Percentiles rank a stretch among this genome's conserved stretches.
phyloP scores from a whole-genome alignment of 2,329 filamentous ascomycete species.

The Immersiporthe knoxdaviesiana region DNA sequence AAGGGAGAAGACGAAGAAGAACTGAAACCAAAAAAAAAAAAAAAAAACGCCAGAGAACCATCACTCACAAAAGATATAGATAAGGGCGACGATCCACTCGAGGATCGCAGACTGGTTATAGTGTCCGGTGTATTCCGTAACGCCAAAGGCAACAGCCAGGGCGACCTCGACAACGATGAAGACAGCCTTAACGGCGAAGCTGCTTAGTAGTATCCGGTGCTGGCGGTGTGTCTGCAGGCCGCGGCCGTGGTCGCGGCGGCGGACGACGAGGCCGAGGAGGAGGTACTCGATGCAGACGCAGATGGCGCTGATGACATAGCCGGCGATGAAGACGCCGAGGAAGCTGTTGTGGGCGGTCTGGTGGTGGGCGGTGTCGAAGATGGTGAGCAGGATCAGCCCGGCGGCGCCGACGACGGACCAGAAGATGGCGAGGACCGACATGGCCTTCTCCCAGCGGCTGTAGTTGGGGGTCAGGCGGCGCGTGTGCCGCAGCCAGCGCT shows the following conservation, averaged over 20 bases:
- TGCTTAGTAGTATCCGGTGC: slow-evolving; percentile 69
- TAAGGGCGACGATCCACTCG: slow-evolving; percentile 73
- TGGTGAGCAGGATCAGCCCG: slow-evolving; percentile 76
- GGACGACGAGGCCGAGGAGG: slow-evolving; percentile 15
- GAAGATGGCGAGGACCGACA: slow-evolving; percentile 61
- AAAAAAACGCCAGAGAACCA: too few relatives aligned
- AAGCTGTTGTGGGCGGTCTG: slow-evolving; percentile 70
- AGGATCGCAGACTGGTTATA: slow-evolving; percentile 72
- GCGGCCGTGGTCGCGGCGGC: slow-evolving; percentile 63
- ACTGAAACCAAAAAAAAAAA: too few relatives aligned
- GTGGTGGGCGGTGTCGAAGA: slow-evolving; percentile 76
- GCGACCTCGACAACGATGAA: slow-evolving; percentile 78
- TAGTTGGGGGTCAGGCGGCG: slow-evolving; percentile 74
- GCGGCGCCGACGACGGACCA: slow-evolving; percentile 71
- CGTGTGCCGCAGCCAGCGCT: slow-evolving; percentile 78
- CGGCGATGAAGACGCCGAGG: slow-evolving; percentile 76
- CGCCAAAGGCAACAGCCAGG: slow-evolving; percentile 71
- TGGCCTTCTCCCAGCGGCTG: slow-evolving; percentile 60
- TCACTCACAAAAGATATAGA: slow-evolving; percentile 82
- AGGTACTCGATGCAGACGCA: slow-evolving; percentile 77
- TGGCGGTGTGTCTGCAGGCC: slow-evolving; percentile 73
- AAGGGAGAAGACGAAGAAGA: neutral
- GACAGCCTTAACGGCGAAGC: slow-evolving; percentile 79
- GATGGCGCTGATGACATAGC: slow-evolving; percentile 79
- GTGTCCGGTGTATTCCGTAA: slow-evolving; percentile 48